Percentiles rank a stretch among this genome's conserved stretches.
Conservation (phyloP, 805 yeast species). For the Lipomyces chichibuensis region DNA sequence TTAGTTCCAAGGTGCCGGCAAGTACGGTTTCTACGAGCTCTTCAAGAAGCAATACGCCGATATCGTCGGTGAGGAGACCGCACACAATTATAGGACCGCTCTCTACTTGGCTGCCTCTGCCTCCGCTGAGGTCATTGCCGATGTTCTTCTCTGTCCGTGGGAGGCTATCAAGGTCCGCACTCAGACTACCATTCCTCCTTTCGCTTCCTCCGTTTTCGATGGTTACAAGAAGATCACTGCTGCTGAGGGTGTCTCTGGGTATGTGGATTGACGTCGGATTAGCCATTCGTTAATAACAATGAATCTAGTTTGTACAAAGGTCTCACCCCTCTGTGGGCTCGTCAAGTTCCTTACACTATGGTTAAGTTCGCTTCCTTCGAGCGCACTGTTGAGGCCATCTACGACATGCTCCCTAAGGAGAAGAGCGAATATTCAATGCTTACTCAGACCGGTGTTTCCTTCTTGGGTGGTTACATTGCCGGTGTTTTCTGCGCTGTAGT, state of each 20-base stretch:
- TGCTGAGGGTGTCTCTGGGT: constrained; percentile 64
- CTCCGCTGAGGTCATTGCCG: constrained; percentile 92
- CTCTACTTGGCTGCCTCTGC: constrained; percentile 86
- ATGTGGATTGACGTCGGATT: background rate
- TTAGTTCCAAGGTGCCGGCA: constrained; percentile 89
- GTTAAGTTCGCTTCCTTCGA: constrained; percentile 95
- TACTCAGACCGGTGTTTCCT: constrained; percentile 92
- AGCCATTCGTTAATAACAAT: background rate
- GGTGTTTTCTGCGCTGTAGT: constrained; percentile 96
- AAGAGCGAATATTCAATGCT: constrained; percentile 69
- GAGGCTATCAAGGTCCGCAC: constrained; percentile 94
- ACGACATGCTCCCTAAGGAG: constrained; percentile 69
- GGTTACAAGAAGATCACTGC: constrained; percentile 70
- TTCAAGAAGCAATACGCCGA: constrained; percentile 81
- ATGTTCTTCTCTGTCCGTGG: constrained; percentile 85
- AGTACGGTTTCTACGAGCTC: constrained; percentile 91
- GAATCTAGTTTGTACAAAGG: constrained; percentile 72
- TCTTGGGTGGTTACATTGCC: constrained; percentile 94
- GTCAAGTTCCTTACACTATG: constrained; percentile 99
- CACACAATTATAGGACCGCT: constrained; percentile 67
- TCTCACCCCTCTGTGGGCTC: constrained; percentile 86
- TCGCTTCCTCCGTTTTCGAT: constrained; percentile 61
- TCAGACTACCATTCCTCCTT: constrained; percentile 92
- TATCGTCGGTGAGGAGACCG: constrained; percentile 62
- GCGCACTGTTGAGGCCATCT: constrained; percentile 81